Percentiles rank a stretch among this genome's conserved stretches.
Evolutionary conservation across 2,329 filamentous ascomycete genomes (phyloP).

Genomic region (Aspergillus carbonarius): DNA sequence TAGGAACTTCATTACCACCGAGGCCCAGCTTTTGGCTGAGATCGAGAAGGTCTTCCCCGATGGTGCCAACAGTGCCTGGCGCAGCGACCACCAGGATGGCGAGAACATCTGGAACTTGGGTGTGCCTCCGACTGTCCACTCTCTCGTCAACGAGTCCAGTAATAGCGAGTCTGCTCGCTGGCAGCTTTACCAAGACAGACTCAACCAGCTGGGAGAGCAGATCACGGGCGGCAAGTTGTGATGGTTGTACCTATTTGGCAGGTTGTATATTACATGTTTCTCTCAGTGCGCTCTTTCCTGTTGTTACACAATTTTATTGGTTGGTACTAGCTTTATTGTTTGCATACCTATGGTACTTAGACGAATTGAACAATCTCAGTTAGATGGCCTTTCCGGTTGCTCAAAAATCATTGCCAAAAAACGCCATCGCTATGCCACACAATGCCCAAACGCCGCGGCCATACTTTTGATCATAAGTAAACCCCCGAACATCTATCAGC

Average conservation of each 20-base stretch:
- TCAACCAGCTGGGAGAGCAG: conserved; percentile 64
- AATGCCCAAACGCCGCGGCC: not conserved
- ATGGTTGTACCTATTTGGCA: conserved; percentile 13
- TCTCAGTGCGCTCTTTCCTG: conserved; percentile 5
- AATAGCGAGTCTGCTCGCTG: conserved; percentile 35
- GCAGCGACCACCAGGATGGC: conserved; percentile 42
- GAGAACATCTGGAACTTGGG: conserved; percentile 55
- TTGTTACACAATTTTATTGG: conserved; percentile 6
- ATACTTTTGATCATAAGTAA: not conserved
- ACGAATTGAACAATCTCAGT: conserved; percentile 3
- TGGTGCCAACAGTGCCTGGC: conserved; percentile 47
- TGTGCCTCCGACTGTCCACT: conserved; percentile 43
- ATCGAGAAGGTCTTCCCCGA: conserved; percentile 76
- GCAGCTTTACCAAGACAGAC: conserved; percentile 55
- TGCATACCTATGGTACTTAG: conserved; percentile 16
- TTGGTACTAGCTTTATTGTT: conserved; percentile 11
- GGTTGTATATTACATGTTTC: conserved; percentile 24
- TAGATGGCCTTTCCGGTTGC: not conserved
- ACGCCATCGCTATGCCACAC: conserved; percentile 17
- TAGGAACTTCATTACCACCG: conserved; percentile 78
- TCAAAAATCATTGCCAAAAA: conserved; percentile 1
- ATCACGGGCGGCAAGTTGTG: conserved; percentile 66
- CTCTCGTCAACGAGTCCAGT: conserved; percentile 30
- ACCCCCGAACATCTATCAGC: not conserved
- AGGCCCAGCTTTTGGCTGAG: conserved; percentile 69